Percentiles rank a stretch among this genome's conserved stretches.
These are phyloP conservation scores for Malassezia restricta DNA, from an alignment of 1,284 basidiomycete species.

Conservation along the genomic window DNA sequence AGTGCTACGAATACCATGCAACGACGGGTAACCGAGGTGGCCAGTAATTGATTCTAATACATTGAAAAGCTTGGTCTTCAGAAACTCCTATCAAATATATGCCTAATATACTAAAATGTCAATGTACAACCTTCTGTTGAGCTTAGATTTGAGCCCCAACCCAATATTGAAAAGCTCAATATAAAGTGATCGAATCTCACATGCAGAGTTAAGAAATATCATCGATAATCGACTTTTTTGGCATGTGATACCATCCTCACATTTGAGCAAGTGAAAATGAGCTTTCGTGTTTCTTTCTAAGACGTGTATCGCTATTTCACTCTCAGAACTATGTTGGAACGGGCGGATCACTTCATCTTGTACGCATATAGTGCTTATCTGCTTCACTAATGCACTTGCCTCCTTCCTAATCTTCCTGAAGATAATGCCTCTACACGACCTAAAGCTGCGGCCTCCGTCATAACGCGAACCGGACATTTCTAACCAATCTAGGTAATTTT, in stretches of 20 bases:
- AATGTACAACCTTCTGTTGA: constrained; percentile 29
- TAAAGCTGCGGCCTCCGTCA: constrained; percentile 43
- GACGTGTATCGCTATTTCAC: too few relatives aligned
- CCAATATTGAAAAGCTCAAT: constrained; percentile 22
- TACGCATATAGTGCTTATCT: constrained; percentile 53
- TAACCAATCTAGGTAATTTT: constrained; percentile 52
- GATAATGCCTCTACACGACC: constrained; percentile 49
- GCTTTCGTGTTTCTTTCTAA: too few relatives aligned
- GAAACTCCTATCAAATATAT: not conserved
- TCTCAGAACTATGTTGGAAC: constrained; percentile 35
- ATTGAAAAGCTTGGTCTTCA: not conserved
- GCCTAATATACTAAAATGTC: not conserved
- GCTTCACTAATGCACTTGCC: not conserved
- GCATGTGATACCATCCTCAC: constrained; percentile 53
- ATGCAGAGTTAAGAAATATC: constrained; percentile 22
- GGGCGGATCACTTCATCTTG: constrained; percentile 53
- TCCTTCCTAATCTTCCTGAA: constrained; percentile 17
- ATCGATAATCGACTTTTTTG: constrained; percentile 51
- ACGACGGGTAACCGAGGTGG: not conserved
- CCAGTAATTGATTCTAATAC: not conserved
- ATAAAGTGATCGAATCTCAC: constrained; percentile 25
- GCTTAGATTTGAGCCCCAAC: constrained; percentile 37
- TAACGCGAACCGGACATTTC: constrained; percentile 45
- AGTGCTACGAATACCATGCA: not conserved
- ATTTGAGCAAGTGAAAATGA: constrained; percentile 49